phyloP scores from a whole-genome alignment of 1,139 yeast species.

The Pichia sp. region DNA sequence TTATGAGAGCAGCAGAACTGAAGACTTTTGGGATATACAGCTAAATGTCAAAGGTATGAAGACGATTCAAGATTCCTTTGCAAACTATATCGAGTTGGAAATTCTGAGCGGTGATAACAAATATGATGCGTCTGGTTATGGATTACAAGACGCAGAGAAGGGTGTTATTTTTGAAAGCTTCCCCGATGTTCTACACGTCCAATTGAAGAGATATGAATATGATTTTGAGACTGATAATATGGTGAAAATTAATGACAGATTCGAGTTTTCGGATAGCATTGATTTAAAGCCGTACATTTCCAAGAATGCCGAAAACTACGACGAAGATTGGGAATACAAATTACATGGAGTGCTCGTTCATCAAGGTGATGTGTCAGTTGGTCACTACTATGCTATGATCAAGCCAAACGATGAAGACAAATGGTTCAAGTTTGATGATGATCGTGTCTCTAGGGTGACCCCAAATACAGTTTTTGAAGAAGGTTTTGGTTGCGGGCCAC shows the following conservation, averaged over 20 bases:
- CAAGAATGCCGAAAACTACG: slow-evolving; percentile 41
- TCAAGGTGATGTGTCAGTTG: slow-evolving; percentile 91
- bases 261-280: slow-evolving; percentile 80
- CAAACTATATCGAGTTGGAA: slow-evolving; percentile 83
- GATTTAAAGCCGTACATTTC: slow-evolving; percentile 78
- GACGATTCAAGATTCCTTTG: slow-evolving; percentile 67
- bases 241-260: slow-evolving; percentile 87
- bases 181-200: slow-evolving; percentile 91
- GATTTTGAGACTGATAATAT: slow-evolving; percentile 86
- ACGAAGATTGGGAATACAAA: slow-evolving; percentile 68
- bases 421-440: slow-evolving; percentile 96
- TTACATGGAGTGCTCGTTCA: slow-evolving; percentile 94
- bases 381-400: slow-evolving; percentile 92
- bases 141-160: slow-evolving; percentile 93
- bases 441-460: slow-evolving; percentile 83
- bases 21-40: slow-evolving; percentile 98
- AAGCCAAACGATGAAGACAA: slow-evolving; percentile 65
- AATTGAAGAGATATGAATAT: slow-evolving; percentile 88
- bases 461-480: slow-evolving; percentile 82
- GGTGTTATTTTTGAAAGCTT: slow-evolving; percentile 89
- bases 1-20: slow-evolving; percentile 85
- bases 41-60: slow-evolving; percentile 82
- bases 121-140: slow-evolving; percentile 87
- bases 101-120: slow-evolving; percentile 91
- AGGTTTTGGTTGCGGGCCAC: slow-evolving; percentile 76